Percentiles rank a stretch among this genome's conserved stretches.
Conservation (phyloP, 2,329 filamentous ascomycete species). For the Fonsecaea pedrosoi region DNA sequence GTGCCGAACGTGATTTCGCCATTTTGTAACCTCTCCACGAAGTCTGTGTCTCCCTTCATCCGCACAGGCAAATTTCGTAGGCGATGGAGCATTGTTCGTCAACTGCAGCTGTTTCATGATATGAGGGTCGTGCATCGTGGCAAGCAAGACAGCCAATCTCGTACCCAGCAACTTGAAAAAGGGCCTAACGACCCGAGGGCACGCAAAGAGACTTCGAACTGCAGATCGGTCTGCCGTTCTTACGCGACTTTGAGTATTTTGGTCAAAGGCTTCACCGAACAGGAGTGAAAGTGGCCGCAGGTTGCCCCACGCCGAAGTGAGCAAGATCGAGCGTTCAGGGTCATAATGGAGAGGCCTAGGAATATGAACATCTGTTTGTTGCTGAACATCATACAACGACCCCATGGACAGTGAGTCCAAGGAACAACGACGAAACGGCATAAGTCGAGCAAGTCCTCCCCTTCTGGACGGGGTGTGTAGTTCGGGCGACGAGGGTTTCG, state of each 20-base stretch:
- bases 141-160: constrained; percentile 17
- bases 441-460: not conserved
- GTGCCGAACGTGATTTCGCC: constrained; percentile 1
- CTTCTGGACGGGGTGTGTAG: not conserved
- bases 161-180: constrained; percentile 4
- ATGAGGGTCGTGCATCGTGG: constrained; percentile 12
- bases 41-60: constrained; percentile 4
- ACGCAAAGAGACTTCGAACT: not conserved
- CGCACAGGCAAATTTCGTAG: not conserved
- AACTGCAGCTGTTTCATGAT: not conserved
- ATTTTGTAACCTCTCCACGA: not conserved
- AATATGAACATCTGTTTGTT: not conserved
- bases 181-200: not conserved
- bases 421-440: not conserved
- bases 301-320: not conserved
- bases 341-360: not conserved
- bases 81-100: not conserved
- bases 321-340: not conserved
- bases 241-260: not conserved
- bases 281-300: constrained; percentile 1
- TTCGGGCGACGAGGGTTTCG: not conserved
- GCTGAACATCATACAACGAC: constrained; percentile 1
- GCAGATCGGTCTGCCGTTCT: not conserved
- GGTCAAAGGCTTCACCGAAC: not conserved
- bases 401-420: not conserved